Percentiles rank a stretch among this genome's conserved stretches.
Evolutionary conservation across 1,139 yeast species (phyloP).

Genomic region (Scheffersomyces segobiensis): DNA sequence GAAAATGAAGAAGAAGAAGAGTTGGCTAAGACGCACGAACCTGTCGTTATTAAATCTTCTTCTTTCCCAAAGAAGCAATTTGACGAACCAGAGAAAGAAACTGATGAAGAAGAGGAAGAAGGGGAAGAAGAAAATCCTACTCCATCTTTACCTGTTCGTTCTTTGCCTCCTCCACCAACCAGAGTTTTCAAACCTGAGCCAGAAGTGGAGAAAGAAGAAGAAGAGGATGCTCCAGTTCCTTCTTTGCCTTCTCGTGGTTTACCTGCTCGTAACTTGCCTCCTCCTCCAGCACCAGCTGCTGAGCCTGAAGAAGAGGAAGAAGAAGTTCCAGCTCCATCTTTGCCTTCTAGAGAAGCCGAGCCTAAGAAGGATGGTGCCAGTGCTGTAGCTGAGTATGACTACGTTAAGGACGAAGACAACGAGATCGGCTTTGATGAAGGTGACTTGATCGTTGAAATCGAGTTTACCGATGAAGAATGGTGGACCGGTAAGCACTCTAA

Average conservation of each 20-base stretch:
- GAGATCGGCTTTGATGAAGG: conserved; percentile 69
- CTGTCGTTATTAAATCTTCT: conserved; percentile 28
- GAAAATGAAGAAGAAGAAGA: conserved; percentile 12
- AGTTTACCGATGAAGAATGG: conserved; percentile 77
- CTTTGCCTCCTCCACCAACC: conserved; percentile 18
- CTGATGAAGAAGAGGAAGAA: conserved; percentile 22
- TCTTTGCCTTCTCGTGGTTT: conserved; percentile 12
- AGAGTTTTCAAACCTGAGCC: conserved; percentile 12
- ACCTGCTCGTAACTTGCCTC: conserved; percentile 23
- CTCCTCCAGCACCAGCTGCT: conserved; percentile 15
- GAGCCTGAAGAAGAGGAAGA: conserved; percentile 5
- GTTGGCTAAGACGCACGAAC: conserved; percentile 21
- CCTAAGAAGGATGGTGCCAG: conserved; percentile 25
- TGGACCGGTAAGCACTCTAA: conserved; percentile 69
- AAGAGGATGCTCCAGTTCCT: conserved; percentile 14
- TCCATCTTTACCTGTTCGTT: conserved; percentile 28
- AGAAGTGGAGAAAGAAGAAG: conserved; percentile 14
- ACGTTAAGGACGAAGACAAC: conserved; percentile 74
- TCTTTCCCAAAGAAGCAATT: conserved; percentile 13
- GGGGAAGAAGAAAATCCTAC: conserved; percentile 12
- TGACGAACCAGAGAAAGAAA: conserved; percentile 25
- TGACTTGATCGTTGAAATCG: conserved; percentile 63
- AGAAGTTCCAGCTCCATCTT: conserved; percentile 5
- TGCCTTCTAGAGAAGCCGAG: conserved; percentile 13
- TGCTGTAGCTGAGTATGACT: conserved; percentile 68